Conservation (phyloP, 2,329 filamentous ascomycete genomes). For the Fusarium heterosporum region DNA sequence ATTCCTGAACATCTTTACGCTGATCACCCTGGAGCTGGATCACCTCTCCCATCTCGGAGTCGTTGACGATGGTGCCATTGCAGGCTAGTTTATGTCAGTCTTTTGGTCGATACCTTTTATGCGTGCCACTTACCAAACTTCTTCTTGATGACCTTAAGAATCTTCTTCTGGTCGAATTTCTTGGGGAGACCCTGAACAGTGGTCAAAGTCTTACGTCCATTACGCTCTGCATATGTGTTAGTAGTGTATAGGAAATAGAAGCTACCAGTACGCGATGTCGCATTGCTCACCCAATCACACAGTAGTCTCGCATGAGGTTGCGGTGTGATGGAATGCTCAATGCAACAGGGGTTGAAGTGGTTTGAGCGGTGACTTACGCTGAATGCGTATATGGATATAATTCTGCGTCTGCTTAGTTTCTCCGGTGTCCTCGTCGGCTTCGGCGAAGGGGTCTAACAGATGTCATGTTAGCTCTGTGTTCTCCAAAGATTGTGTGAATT, state of each 20-base stretch:
- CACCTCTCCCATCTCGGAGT: slow-evolving; percentile 98
- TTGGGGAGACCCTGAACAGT: slow-evolving; percentile 98
- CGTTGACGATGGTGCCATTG: slow-evolving; percentile 99
- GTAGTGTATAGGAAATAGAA: slow-evolving; percentile 3
- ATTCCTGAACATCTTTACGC: slow-evolving; percentile 98
- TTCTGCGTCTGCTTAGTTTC: slow-evolving; percentile 95
- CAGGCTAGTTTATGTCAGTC: slow-evolving; percentile 70
- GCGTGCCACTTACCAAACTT: slow-evolving; percentile 81
- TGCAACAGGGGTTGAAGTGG: slow-evolving; percentile 8
- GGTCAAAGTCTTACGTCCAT: slow-evolving; percentile 99
- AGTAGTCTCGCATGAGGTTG: slow-evolving; percentile 26
- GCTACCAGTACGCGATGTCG: neutral
- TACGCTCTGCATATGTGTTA: slow-evolving; percentile 77
- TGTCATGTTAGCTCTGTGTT: slow-evolving; percentile 13
- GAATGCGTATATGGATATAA: slow-evolving; percentile 99
- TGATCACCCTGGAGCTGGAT: slow-evolving; percentile 99
- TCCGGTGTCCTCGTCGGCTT: slow-evolving; percentile 99
- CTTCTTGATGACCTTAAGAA: slow-evolving; percentile 99
- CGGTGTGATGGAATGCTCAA: slow-evolving; percentile 18
- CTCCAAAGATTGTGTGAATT: neutral
- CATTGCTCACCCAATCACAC: slow-evolving; percentile 5
- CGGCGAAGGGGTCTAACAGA: slow-evolving; percentile 96
- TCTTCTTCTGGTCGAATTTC: slow-evolving; percentile 99
- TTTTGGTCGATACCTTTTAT: neutral
- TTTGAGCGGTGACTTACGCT: slow-evolving; percentile 73